These are phyloP conservation scores for Solanum bukasovii DNA, from an alignment of 257 asterid genomes.

Conservation along the genomic window DNA sequence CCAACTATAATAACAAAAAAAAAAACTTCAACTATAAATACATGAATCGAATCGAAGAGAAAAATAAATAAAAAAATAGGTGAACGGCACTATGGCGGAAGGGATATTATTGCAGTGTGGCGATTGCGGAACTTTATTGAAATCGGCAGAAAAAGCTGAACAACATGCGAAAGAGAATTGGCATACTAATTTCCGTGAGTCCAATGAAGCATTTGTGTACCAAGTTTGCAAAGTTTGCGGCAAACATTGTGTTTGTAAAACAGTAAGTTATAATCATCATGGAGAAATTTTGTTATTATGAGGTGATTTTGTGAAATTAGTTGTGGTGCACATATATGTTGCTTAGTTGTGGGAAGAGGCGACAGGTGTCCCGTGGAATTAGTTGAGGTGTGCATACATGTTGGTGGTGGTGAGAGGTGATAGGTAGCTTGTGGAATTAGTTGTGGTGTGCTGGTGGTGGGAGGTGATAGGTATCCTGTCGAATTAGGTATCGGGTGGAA, in stretches of 20 bases:
- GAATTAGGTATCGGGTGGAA: background rate
- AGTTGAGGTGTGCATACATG: too few relatives aligned
- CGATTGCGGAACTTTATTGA: constrained; percentile 73
- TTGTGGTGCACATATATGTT: background rate
- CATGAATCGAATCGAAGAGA: background rate
- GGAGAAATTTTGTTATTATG: background rate
- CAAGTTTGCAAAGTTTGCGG: constrained; percentile 67
- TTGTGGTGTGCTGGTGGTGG: background rate
- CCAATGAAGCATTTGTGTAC: constrained; percentile 67
- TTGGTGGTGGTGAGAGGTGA: background rate
- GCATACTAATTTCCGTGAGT: constrained; percentile 69
- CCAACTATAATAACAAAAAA: too few relatives aligned
- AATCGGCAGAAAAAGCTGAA: constrained; percentile 80
- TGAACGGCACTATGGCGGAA: constrained; percentile 36
- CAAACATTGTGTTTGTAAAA: constrained; percentile 80
- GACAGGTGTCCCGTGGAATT: too few relatives aligned
- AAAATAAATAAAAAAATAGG: background rate
- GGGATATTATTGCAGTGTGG: constrained; percentile 62
- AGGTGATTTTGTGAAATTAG: background rate
- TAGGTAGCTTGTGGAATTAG: background rate
- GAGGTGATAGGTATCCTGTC: background rate
- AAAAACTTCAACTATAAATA: background rate
- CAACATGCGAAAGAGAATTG: constrained; percentile 78
- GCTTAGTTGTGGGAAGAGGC: background rate
- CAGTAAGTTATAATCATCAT: constrained; percentile 24